These are phyloP conservation scores for Ettlia oleoabundans DNA, from an alignment of 139 green algal genomes.

Conservation along the genomic window DNA sequence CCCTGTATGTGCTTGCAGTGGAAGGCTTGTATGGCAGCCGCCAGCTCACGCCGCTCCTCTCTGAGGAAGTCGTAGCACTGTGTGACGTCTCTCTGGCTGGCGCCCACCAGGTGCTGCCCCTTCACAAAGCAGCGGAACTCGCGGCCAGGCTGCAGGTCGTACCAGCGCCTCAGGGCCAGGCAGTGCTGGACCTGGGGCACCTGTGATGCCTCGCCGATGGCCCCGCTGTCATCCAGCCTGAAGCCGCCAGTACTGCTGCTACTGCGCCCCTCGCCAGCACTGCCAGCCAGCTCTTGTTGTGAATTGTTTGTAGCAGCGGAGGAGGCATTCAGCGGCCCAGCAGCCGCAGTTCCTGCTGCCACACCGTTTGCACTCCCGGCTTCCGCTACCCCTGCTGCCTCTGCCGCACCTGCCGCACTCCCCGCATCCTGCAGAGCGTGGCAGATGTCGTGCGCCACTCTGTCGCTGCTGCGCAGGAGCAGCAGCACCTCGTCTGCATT, in stretches of 20 bases:
- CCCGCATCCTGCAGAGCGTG: conserved; percentile 10
- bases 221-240: too few relatives aligned
- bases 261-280: too few relatives aligned
- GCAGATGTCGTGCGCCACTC: conserved; percentile 84
- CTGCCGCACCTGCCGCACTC: background rate
- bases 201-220: too few relatives aligned
- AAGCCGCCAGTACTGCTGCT: too few relatives aligned
- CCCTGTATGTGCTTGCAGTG: conserved; percentile 38
- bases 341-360: too few relatives aligned
- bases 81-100: conserved; percentile 84
- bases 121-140: conserved; percentile 95
- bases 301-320: too few relatives aligned
- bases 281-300: too few relatives aligned
- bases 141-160: conserved; percentile 77
- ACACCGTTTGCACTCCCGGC: conserved; percentile 1
- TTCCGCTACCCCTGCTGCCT: conserved; percentile 7
- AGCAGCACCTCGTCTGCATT: conserved; percentile 85
- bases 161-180: conserved; percentile 82
- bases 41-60: conserved; percentile 38
- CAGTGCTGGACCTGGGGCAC: conserved; percentile 33
- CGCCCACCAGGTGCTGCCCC: conserved; percentile 55
- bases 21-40: conserved; percentile 51
- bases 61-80: conserved; percentile 67
- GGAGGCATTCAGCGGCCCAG: too few relatives aligned
- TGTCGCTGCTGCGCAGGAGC: conserved; percentile 91